Conservation (phyloP, 805 yeast genomes). For the Cephaloascus albidus region DNA sequence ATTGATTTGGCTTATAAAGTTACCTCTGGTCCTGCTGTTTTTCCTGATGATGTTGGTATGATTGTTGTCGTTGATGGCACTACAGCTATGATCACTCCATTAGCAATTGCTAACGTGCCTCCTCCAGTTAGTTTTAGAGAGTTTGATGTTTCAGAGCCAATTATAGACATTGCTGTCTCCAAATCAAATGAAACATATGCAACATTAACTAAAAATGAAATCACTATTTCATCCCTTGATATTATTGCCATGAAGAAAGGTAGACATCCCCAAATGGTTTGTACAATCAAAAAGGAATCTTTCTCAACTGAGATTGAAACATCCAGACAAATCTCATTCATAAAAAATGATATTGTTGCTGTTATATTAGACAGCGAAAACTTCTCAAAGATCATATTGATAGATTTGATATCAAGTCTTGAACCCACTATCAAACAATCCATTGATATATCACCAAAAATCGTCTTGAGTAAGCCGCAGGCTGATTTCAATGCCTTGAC, state of each 20-base stretch:
- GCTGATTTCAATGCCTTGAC: constrained; percentile 43
- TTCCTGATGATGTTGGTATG: constrained; percentile 72
- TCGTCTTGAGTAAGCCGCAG: constrained; percentile 46
- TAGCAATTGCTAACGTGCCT: constrained; percentile 80
- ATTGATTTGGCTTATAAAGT: constrained; percentile 59
- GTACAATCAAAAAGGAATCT: constrained; percentile 19
- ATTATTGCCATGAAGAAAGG: constrained; percentile 34
- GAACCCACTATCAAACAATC: constrained; percentile 30
- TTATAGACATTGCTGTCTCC: constrained; percentile 58
- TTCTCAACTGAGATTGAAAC: constrained; percentile 32
- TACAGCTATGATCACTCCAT: constrained; percentile 67
- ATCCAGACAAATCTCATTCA: constrained; percentile 57
- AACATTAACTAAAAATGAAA: constrained; percentile 36
- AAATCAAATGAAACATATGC: constrained; percentile 51
- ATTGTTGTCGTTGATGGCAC: constrained; percentile 74
- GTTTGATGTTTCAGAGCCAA: constrained; percentile 42
- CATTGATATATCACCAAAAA: constrained; percentile 37
- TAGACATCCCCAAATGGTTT: constrained; percentile 31
- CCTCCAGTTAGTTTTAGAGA: constrained; percentile 85
- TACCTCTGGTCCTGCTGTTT: constrained; percentile 56
- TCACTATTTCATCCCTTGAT: constrained; percentile 40
- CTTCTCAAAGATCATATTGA: constrained; percentile 39
- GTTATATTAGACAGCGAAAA: constrained; percentile 46
- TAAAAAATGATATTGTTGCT: constrained; percentile 42
- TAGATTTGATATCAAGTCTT: constrained; percentile 33